Evolutionary conservation across 352 stramenopile genomes (phyloP).

Genomic region (Phytophthora constricta): DNA sequence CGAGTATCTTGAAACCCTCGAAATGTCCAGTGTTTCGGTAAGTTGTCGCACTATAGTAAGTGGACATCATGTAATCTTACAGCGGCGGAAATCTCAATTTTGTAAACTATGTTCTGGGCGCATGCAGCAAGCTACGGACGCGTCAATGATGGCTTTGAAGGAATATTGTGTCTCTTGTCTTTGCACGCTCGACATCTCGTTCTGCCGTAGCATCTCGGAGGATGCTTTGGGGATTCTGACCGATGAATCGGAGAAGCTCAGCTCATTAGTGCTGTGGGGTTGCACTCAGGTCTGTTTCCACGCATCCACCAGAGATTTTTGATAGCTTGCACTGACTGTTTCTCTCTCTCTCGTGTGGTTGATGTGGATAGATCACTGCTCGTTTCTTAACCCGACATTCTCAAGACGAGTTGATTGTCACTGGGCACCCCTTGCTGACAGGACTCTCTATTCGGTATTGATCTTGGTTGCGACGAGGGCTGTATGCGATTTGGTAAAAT

Average conservation of each 20-base stretch:
- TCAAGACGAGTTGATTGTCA: constrained; percentile 65
- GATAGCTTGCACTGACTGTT: background rate
- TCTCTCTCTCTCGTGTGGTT: background rate
- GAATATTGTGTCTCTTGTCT: constrained; percentile 56
- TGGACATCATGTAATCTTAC: too few relatives aligned
- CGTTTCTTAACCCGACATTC: constrained; percentile 77
- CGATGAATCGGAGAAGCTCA: constrained; percentile 52
- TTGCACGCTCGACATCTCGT: constrained; percentile 72
- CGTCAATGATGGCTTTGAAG: constrained; percentile 52
- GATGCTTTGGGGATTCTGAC: constrained; percentile 71
- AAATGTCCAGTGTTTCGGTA: constrained; percentile 84
- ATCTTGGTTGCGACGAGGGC: too few relatives aligned
- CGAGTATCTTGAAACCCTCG: constrained; percentile 59
- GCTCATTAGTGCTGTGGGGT: constrained; percentile 67
- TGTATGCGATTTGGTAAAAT: too few relatives aligned
- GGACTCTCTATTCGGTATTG: constrained; percentile 77
- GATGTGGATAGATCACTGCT: constrained; percentile 56
- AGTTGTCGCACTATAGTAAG: constrained; percentile 12
- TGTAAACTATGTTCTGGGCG: background rate
- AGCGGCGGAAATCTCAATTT: too few relatives aligned
- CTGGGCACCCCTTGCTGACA: constrained; percentile 73
- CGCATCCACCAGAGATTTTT: too few relatives aligned
- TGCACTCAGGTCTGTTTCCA: constrained; percentile 68
- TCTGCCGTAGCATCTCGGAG: constrained; percentile 75
- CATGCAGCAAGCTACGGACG: constrained; percentile 64